Evolutionary conservation across 495 filamentous ascomycete genomes (phyloP).

Genomic region (Tricharina praecox): DNA sequence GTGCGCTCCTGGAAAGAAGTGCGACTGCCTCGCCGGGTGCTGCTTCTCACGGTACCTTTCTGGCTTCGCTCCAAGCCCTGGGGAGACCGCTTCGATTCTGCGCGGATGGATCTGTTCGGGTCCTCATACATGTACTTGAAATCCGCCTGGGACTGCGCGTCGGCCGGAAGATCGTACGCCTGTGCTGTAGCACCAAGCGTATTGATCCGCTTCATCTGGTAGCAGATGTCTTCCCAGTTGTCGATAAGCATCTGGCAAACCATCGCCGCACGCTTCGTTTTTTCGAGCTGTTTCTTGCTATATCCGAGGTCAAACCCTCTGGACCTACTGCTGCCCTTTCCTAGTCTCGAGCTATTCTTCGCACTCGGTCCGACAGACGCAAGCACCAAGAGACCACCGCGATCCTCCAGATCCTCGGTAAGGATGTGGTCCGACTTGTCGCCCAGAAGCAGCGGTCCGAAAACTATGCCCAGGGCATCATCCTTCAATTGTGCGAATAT

Average conservation of each 20-base stretch:
- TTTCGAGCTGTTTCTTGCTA: slow-evolving; percentile 21
- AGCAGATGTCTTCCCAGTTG: slow-evolving; percentile 25
- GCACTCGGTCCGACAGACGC: slow-evolving; percentile 16
- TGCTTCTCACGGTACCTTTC: background rate
- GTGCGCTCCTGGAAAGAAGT: too few relatives aligned
- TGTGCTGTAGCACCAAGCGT: slow-evolving; percentile 20
- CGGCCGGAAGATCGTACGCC: slow-evolving; percentile 25
- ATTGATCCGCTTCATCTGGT: slow-evolving; percentile 23
- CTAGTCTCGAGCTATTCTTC: slow-evolving; percentile 14
- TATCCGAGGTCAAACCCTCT: slow-evolving; percentile 16
- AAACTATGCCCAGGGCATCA: slow-evolving; percentile 43
- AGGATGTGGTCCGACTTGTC: slow-evolving; percentile 30
- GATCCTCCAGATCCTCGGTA: slow-evolving; percentile 24
- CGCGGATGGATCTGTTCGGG: slow-evolving; percentile 1
- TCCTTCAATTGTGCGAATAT: slow-evolving; percentile 40
- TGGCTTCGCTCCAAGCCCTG: background rate
- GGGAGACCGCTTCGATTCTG: background rate
- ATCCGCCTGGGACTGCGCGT: background rate
- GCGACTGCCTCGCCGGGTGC: too few relatives aligned
- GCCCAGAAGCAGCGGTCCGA: slow-evolving; percentile 46
- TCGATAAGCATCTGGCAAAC: slow-evolving; percentile 26
- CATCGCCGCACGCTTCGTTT: slow-evolving; percentile 20
- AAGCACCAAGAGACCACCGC: slow-evolving; percentile 22
- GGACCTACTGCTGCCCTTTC: slow-evolving; percentile 13
- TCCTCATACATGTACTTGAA: slow-evolving; percentile 1